Conservation (phyloP, 352 stramenopile genomes). For the Phytophthora quininea region DNA sequence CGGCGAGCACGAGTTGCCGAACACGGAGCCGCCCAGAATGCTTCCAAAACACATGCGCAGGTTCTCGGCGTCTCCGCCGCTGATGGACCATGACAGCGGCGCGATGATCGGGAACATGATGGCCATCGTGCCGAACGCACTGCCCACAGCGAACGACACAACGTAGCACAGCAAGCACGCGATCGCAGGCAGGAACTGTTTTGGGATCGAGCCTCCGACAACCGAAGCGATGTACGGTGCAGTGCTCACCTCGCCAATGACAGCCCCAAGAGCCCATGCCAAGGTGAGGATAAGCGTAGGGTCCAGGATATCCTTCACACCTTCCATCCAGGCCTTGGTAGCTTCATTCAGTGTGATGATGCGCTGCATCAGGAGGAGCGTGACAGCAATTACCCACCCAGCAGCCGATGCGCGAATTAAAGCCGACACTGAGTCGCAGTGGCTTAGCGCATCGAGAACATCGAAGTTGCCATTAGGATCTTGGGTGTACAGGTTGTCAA, state of each 20-base stretch:
- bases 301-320: constrained; percentile 92
- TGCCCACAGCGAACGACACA: constrained; percentile 92
- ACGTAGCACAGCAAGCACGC: constrained; percentile 86
- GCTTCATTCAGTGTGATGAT: constrained; percentile 90
- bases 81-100: constrained; percentile 86
- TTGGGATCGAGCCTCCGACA: constrained; percentile 75
- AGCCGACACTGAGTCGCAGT: constrained; percentile 79
- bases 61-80: constrained; percentile 77
- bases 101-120: constrained; percentile 94
- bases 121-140: constrained; percentile 91
- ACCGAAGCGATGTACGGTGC: constrained; percentile 82
- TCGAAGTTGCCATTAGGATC: constrained; percentile 55
- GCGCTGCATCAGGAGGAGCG: constrained; percentile 74
- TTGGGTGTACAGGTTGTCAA: constrained; percentile 46
- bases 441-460: constrained; percentile 76
- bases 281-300: constrained; percentile 90
- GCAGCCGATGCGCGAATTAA: constrained; percentile 80
- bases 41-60: constrained; percentile 88
- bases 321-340: constrained; percentile 90
- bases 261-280: constrained; percentile 87
- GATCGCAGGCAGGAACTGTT: constrained; percentile 83
- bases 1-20: constrained; percentile 91
- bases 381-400: constrained; percentile 74
- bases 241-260: constrained; percentile 88
- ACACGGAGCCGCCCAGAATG: constrained; percentile 87